A percentile compares a stretch with the other conserved stretches of the same genome.
Conservation (phyloP, 257 asterid genomes). For the Avicennia marina region DNA sequence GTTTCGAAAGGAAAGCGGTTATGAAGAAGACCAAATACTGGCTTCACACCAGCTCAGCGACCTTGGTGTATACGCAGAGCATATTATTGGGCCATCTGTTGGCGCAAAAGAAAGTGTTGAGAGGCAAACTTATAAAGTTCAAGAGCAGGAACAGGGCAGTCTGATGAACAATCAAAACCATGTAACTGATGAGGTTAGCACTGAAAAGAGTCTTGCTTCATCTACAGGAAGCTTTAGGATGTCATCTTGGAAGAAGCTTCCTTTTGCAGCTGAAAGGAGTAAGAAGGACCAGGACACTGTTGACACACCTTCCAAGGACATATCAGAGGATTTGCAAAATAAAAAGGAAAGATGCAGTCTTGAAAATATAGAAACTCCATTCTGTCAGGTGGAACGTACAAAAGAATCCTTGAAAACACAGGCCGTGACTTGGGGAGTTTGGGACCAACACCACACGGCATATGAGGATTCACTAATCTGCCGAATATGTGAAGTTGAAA, state of each 20-base stretch:
- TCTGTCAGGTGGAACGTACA: slow-evolving; percentile 34
- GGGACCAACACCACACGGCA: slow-evolving; percentile 73
- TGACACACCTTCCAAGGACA: slow-evolving; percentile 43
- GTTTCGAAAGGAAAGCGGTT: slow-evolving; percentile 89
- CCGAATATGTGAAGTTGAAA: slow-evolving; percentile 97
- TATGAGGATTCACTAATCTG: slow-evolving; percentile 88
- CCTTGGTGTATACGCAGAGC: slow-evolving; percentile 76
- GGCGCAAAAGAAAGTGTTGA: slow-evolving; percentile 28
- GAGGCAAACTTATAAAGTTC: slow-evolving; percentile 25
- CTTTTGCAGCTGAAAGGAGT: slow-evolving; percentile 63
- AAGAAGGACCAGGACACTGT: slow-evolving; percentile 42
- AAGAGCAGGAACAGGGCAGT: slow-evolving; percentile 34
- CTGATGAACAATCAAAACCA: slow-evolving; percentile 31
- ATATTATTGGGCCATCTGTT: slow-evolving; percentile 24
- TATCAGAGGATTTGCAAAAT: slow-evolving; percentile 31
- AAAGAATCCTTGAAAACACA: slow-evolving; percentile 47
- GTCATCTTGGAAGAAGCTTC: slow-evolving; percentile 99
- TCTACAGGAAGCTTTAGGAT: slow-evolving; percentile 74
- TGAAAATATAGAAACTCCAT: slow-evolving; percentile 38
- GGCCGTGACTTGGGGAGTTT: slow-evolving; percentile 58
- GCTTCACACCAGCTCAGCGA: slow-evolving; percentile 83
- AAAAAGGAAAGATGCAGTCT: slow-evolving; percentile 34
- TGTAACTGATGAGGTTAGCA: slow-evolving; percentile 55
- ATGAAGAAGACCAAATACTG: slow-evolving; percentile 60
- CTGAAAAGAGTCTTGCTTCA: slow-evolving; percentile 68